These are phyloP conservation scores for Penicillium alfredii DNA, from an alignment of 495 filamentous ascomycete species.

Conservation along the genomic window DNA sequence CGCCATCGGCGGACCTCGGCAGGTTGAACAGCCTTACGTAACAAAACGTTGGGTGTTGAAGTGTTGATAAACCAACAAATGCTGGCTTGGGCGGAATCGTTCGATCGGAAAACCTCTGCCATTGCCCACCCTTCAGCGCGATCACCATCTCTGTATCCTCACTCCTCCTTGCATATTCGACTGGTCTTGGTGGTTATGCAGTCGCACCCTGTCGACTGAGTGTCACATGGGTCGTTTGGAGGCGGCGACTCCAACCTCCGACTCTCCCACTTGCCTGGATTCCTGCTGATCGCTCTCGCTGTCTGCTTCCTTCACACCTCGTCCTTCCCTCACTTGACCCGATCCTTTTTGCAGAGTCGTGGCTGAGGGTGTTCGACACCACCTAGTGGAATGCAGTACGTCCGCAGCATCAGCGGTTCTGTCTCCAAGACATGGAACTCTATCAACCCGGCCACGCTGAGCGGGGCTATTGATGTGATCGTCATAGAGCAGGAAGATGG, in stretches of 20 bases:
- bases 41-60: constrained; percentile 20
- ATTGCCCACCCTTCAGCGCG: too few species aligned
- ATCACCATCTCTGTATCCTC: constrained; percentile 1
- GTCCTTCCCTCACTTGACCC: constrained; percentile 1
- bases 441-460: constrained; percentile 95
- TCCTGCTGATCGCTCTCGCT: constrained; percentile 7
- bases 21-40: constrained; percentile 14
- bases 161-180: constrained; percentile 6
- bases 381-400: constrained; percentile 80
- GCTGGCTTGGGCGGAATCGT: not conserved
- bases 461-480: constrained; percentile 97
- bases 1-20: constrained; percentile 8
- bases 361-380: constrained; percentile 16
- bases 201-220: constrained; percentile 22
- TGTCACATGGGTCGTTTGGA: constrained; percentile 43
- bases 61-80: constrained; percentile 11
- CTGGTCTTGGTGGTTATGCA: constrained; percentile 7
- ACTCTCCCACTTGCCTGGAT: constrained; percentile 13
- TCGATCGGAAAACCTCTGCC: too few species aligned
- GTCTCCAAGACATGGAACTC: constrained; percentile 99
- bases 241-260: constrained; percentile 30
- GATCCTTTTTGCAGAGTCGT: constrained; percentile 4
- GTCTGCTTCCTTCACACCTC: constrained; percentile 4
- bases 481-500: constrained; percentile 98
- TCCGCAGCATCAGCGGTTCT: constrained; percentile 88